Evolutionary conservation across 2,329 filamentous ascomycete species (phyloP).

Genomic region (Talaromyces sp.): DNA sequence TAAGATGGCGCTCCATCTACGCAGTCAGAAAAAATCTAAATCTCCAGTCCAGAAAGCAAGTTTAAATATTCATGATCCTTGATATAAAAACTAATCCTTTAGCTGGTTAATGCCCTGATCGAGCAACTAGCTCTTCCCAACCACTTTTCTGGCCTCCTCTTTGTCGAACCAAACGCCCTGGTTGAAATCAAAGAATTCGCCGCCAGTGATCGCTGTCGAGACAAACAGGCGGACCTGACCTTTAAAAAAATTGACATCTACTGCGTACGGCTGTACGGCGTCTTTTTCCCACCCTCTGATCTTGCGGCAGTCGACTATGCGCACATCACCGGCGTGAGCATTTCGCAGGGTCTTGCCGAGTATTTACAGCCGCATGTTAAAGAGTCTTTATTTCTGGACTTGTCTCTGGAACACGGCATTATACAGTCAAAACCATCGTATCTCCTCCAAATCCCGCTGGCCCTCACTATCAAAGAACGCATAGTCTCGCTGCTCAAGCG

Average conservation of each 20-base stretch:
- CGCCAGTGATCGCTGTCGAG: not conserved
- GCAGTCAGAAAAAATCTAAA: not conserved
- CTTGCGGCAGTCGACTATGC: not conserved
- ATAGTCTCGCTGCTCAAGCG: not conserved
- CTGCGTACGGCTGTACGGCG: not conserved
- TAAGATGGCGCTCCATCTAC: not conserved
- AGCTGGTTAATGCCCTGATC: not conserved
- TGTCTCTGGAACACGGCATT: not conserved
- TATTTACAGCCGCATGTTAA: not conserved
- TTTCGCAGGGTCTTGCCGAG: not conserved
- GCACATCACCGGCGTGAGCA: not conserved
- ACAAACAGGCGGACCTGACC: not conserved
- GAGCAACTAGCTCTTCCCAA: not conserved
- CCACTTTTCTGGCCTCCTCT: not conserved
- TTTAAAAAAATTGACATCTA: not conserved
- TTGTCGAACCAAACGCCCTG: not conserved
- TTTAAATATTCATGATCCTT: not conserved
- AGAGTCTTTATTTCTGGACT: not conserved
- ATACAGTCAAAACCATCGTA: not conserved
- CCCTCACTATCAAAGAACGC: not conserved
- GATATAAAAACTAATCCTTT: not conserved
- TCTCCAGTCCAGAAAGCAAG: not conserved
- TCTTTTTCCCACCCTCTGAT: not conserved
- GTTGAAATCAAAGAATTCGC: not conserved
- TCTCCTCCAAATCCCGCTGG: not conserved